These are phyloP conservation scores for Candida lessepsii DNA, from an alignment of 805 yeast genomes.

Conservation along the genomic window DNA sequence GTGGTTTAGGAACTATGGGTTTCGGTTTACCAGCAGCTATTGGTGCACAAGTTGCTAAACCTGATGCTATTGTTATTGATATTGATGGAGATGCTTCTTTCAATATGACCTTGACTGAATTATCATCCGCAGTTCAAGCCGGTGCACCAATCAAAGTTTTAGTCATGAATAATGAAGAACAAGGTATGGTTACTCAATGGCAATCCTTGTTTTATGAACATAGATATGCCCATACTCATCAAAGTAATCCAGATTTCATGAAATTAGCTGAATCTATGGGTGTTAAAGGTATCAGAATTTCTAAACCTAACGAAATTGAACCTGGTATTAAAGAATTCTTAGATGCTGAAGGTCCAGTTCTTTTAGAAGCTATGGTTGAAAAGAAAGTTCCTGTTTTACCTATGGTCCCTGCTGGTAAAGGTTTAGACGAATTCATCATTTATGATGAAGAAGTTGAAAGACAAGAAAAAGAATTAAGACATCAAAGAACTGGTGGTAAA, in stretches of 20 bases:
- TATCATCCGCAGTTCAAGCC: slow-evolving; percentile 93
- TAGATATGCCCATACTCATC: slow-evolving; percentile 98
- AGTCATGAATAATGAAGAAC: slow-evolving; percentile 95
- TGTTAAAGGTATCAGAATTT: slow-evolving; percentile 73
- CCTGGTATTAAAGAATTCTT: slow-evolving; percentile 60
- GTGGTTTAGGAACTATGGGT: slow-evolving; percentile 99
- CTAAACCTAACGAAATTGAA: slow-evolving; percentile 59
- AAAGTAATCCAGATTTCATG: slow-evolving; percentile 89
- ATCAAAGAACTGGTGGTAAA: slow-evolving; percentile 69
- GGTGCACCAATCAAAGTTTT: slow-evolving; percentile 85
- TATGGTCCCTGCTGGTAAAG: slow-evolving; percentile 97
- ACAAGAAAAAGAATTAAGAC: slow-evolving; percentile 65
- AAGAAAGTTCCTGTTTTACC: slow-evolving; percentile 95
- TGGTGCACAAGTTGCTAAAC: slow-evolving; percentile 96
- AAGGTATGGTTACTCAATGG: slow-evolving; percentile 99
- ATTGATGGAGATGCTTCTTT: slow-evolving; percentile 99
- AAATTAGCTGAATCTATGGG: slow-evolving; percentile 95
- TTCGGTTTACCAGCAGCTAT: slow-evolving; percentile 96
- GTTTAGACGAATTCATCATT: slow-evolving; percentile 84
- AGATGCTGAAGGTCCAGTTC: slow-evolving; percentile 76
- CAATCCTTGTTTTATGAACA: slow-evolving; percentile 96
- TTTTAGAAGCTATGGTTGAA: slow-evolving; percentile 88
- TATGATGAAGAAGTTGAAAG: slow-evolving; percentile 82
- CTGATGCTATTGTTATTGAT: slow-evolving; percentile 92
- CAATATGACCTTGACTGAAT: slow-evolving; percentile 93